Evolutionary conservation across 768 basidiomycete species (phyloP).

Genomic region (Grammothele lineata): DNA sequence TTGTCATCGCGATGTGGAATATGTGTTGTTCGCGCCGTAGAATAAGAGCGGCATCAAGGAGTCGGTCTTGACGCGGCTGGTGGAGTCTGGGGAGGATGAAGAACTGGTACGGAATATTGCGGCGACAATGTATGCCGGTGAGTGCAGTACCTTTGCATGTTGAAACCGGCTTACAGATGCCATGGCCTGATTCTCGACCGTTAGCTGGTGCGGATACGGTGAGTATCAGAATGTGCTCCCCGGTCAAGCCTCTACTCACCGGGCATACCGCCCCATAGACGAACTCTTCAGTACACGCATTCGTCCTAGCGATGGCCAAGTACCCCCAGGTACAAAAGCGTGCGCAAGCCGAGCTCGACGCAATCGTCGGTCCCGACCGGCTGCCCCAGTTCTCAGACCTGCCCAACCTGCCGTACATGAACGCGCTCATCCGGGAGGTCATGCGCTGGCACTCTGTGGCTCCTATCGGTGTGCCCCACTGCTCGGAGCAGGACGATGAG

Average conservation of each 20-base stretch:
- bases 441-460: conserved; percentile 35
- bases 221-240: no score
- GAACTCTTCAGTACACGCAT: not conserved
- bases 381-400: conserved; percentile 56
- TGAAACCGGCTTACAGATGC: not conserved
- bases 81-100: conserved; percentile 1
- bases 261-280: no score
- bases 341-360: conserved; percentile 51
- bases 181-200: not conserved
- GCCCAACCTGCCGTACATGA: conserved; percentile 46
- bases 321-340: not conserved
- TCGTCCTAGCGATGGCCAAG: not conserved
- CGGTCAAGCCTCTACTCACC: no score
- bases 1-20: no score
- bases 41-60: not conserved
- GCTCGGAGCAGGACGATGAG: conserved; percentile 31
- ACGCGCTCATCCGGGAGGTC: conserved; percentile 48
- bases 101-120: conserved; percentile 2
- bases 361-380: conserved; percentile 46
- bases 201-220: conserved; percentile 10
- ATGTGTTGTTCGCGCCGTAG: no score
- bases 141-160: not conserved
- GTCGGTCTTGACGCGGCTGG: conserved; percentile 1
- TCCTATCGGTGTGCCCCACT: not conserved
- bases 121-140: conserved; percentile 11